phyloP scores from a whole-genome alignment of 2,329 filamentous ascomycete genomes.

The Neocucurbitaria cava region DNA sequence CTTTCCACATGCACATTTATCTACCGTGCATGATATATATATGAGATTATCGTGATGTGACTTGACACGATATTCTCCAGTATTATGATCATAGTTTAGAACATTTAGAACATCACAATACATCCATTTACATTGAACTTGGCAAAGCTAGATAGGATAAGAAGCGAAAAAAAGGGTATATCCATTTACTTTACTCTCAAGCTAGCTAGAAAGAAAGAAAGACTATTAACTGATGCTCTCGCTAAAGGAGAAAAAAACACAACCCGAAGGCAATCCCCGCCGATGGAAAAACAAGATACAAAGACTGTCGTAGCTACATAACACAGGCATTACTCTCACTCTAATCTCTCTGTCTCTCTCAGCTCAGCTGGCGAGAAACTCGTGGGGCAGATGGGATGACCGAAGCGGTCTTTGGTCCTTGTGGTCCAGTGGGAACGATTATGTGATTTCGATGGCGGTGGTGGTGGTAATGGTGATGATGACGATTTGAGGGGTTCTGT shows the following conservation, averaged over 20 bases:
- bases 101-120: background rate
- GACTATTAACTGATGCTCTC: too few species aligned
- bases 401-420: too few species aligned
- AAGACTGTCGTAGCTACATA: constrained; percentile 6
- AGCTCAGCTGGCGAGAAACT: constrained; percentile 1
- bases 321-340: constrained; percentile 11
- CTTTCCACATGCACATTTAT: background rate
- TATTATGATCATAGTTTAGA: too few species aligned
- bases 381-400: background rate
- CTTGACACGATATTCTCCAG: too few species aligned
- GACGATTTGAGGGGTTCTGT: background rate
- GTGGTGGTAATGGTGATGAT: background rate
- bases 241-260: background rate
- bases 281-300: background rate
- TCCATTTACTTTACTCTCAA: background rate
- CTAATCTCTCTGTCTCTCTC: background rate
- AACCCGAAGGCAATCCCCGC: background rate
- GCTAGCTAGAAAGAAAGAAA: too few species aligned
- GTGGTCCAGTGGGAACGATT: too few species aligned
- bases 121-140: too few species aligned
- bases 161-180: constrained; percentile 16
- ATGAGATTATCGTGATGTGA: too few species aligned
- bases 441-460: too few species aligned
- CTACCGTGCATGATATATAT: background rate
- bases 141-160: background rate